Base-by-base conservation (phyloP, 768 basidiomycete species). In the Sarcodon aspratus region DNA sequence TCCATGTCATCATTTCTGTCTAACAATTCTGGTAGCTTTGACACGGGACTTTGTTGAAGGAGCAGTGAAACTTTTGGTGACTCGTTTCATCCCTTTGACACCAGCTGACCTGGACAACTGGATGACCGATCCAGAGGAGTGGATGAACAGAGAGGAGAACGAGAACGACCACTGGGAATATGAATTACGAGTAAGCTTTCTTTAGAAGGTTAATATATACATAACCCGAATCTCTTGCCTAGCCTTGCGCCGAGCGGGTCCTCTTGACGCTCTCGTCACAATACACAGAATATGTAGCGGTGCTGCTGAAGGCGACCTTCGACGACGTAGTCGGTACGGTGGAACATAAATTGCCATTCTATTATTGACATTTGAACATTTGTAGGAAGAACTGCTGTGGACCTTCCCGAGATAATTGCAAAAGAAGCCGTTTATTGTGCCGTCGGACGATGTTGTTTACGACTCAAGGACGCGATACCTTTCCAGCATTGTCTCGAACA, bases 191-290 rank as follows among this genome's bases (percentile, higher is more conserved):
- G 93, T 95, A 58, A 31, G 82, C 51, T 1, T 42, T 33, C n/a
- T 40, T 37, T 49, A 50, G 18, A 18, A 47, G 33, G 38, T 31
- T 42, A 8, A 1, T 46, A 17, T n/a, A 7, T 33, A 37, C 21
- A 50, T 18, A 7, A 44, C 45, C 9, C 40, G 49, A 33, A 8
- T 35, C 40, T 31, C 32, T 33, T 37, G 15, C 35, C 9, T 51
- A 97, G 95, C 83, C 93, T 1, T 95, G 93, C 58, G 88, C 87
- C 44, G 94, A 97, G 65, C 75, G 92, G n/a, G 87, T 97, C 21
- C 70, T 97, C 18, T 79, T 92, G 69, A 81, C 85, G 15, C 63
- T 95, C 15, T 75, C 81, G 13, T 69, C 74, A 44, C 79, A 87
- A 60, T 93, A 85, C 57, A 68, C 71, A 6, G 71, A 79, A 32